Evolutionary conservation across 345 rosid species (phyloP).

Genomic region (Carallia brachiata): DNA sequence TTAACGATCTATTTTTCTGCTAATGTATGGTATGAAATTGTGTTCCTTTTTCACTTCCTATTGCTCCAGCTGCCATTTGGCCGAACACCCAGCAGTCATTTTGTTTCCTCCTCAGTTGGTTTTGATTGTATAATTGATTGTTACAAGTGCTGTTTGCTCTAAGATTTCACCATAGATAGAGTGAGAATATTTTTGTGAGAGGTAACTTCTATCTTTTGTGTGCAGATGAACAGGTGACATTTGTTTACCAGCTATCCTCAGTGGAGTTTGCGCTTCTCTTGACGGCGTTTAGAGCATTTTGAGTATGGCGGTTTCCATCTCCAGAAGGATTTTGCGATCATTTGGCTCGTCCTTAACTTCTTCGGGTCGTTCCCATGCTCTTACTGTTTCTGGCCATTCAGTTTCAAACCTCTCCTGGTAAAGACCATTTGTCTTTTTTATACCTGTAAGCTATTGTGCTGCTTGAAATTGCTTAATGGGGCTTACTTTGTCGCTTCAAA

Average conservation of each 20-base stretch:
- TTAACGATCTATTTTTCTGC: no score
- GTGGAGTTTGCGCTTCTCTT: neutral
- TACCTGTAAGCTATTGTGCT: neutral
- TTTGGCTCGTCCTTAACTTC: constrained; percentile 20
- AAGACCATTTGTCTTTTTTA: neutral
- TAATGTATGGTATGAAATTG: no score
- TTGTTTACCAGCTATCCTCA: neutral
- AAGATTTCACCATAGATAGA: neutral
- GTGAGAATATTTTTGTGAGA: neutral
- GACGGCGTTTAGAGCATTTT: constrained; percentile 13
- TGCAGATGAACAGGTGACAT: constrained; percentile 1
- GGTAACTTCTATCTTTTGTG: neutral
- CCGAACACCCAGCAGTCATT: neutral
- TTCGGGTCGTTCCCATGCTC: constrained; percentile 16
- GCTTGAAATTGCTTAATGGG: neutral
- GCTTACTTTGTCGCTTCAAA: neutral
- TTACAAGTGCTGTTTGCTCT: neutral
- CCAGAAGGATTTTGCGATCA: constrained; percentile 30
- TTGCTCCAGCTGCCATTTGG: neutral
- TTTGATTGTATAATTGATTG: neutral
- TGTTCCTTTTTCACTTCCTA: no score
- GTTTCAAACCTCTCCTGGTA: constrained; percentile 23
- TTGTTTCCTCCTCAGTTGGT: neutral
- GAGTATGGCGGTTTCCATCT: constrained; percentile 47
- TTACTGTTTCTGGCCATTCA: constrained; percentile 3